A percentile compares a stretch with the other conserved stretches of the same genome.
These are phyloP conservation scores for Candida silvicultrix DNA, from an alignment of 805 yeast species.

Conservation along the genomic window DNA sequence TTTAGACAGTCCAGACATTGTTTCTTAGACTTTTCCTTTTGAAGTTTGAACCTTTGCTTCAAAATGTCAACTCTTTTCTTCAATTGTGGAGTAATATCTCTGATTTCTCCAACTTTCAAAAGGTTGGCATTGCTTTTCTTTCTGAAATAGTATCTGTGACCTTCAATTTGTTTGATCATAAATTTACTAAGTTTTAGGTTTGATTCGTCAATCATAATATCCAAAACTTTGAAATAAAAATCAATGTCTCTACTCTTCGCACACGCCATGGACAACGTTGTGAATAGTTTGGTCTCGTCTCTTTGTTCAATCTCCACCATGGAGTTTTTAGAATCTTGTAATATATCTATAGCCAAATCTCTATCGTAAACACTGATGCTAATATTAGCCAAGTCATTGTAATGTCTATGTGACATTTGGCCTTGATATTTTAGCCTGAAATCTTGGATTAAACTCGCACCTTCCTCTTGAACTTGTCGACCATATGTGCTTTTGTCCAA, in stretches of 20 bases:
- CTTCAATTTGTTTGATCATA: background rate
- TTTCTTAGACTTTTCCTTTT: background rate
- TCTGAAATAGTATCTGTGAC: background rate
- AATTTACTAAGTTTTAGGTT: no score
- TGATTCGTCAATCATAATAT: background rate
- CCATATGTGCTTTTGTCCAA: background rate
- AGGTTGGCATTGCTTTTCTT: no score
- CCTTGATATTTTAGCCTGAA: background rate
- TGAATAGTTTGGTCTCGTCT: background rate
- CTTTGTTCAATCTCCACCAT: background rate
- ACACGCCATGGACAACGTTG: background rate
- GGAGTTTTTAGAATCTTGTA: background rate
- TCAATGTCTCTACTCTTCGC: background rate
- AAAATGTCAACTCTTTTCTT: background rate
- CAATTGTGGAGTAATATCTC: no score
- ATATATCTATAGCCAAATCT: background rate
- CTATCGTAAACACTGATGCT: no score
- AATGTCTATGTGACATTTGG: background rate
- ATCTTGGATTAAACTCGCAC: background rate
- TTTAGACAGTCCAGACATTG: background rate
- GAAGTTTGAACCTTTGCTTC: background rate
- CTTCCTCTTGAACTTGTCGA: background rate
- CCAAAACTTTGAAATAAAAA: background rate
- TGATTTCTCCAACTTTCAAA: background rate
- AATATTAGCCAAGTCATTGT: background rate